These are phyloP conservation scores for Paraleonurus japonicus DNA, from an alignment of 257 asterid species.

Conservation along the genomic window DNA sequence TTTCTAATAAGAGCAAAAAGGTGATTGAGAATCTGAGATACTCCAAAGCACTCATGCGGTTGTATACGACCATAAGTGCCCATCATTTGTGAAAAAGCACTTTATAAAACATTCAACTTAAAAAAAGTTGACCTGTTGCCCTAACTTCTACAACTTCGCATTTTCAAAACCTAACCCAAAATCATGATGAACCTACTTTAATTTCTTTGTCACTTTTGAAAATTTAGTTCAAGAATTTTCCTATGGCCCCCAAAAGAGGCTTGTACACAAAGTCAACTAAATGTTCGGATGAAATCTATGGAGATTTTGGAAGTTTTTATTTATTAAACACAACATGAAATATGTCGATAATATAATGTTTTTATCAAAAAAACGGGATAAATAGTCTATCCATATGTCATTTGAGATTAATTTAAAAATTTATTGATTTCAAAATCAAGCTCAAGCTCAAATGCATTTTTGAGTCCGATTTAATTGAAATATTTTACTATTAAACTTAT, in stretches of 20 bases:
- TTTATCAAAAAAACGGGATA: no score
- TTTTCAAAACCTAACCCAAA: constrained; percentile 5
- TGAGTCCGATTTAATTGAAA: no score
- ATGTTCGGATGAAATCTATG: not conserved
- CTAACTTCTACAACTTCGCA: not conserved
- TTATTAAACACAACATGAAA: no score
- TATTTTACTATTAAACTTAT: no score
- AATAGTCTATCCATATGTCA: no score
- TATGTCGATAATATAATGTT: no score
- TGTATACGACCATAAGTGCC: constrained; percentile 8
- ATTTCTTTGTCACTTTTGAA: not conserved
- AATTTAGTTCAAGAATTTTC: constrained; percentile 5
- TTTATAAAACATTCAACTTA: not conserved
- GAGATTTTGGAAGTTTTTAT: no score
- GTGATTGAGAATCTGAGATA: not conserved
- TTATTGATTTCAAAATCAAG: no score
- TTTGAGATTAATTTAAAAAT: no score
- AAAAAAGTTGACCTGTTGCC: constrained; percentile 4
- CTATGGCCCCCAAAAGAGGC: not conserved
- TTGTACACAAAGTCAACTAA: not conserved
- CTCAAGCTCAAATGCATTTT: no score
- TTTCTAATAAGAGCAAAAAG: not conserved
- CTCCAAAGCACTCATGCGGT: constrained; percentile 4
- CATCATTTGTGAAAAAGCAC: not conserved
- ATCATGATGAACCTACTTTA: not conserved